A percentile compares a stretch with the other conserved stretches of the same genome.
These are phyloP conservation scores for Thamnidium elegans DNA, from an alignment of 192 early-diverging fungal species.

Conservation along the genomic window DNA sequence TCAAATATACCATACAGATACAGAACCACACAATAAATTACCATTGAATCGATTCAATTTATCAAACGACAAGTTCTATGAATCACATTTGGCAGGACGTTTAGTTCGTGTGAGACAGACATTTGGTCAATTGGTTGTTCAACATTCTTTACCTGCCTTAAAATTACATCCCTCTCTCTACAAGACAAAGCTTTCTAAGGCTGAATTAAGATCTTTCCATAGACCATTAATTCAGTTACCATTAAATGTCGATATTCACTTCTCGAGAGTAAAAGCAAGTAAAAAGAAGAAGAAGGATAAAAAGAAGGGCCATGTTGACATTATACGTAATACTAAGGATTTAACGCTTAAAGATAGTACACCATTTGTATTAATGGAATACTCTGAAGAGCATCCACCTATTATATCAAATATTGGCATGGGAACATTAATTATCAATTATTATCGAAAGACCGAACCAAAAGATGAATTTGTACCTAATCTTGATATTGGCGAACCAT, in stretches of 20 bases:
- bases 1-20: constrained; percentile 43
- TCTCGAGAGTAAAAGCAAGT: constrained; percentile 70
- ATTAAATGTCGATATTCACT: constrained; percentile 55
- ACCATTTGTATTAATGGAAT: constrained; percentile 84
- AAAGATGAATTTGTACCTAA: constrained; percentile 77
- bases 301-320: constrained; percentile 60
- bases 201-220: constrained; percentile 87
- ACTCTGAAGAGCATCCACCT: constrained; percentile 94
- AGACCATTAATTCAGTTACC: constrained; percentile 75
- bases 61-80: constrained; percentile 87
- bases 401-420: constrained; percentile 92
- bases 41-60: constrained; percentile 81
- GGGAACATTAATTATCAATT: constrained; percentile 92
- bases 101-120: constrained; percentile 82
- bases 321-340: constrained; percentile 82
- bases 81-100: constrained; percentile 59
- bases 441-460: constrained; percentile 87
- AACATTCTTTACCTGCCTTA: constrained; percentile 86
- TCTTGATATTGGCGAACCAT: constrained; percentile 80
- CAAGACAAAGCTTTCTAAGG: constrained; percentile 76
- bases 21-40: constrained; percentile 54
- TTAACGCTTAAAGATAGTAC: constrained; percentile 84
- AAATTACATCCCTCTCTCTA: constrained; percentile 76
- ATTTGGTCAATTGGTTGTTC: constrained; percentile 78
- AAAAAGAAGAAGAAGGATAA: constrained; percentile 78